Conservation (phyloP, 192 early-diverging fungal genomes). For the Coemansia sp. region DNA sequence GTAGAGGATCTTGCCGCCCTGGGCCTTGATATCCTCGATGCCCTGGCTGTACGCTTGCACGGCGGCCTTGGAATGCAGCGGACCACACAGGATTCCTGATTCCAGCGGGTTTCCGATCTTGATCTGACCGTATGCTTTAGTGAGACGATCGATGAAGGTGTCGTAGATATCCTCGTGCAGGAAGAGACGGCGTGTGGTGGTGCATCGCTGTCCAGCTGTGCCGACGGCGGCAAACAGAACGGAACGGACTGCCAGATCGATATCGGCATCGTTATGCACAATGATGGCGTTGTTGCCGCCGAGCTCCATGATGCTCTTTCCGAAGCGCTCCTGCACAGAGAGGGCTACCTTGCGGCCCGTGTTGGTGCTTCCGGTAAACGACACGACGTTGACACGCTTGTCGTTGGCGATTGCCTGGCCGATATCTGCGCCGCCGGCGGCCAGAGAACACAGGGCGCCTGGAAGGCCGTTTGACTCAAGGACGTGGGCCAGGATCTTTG, state of each 20-base stretch:
- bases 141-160: conserved; percentile 71
- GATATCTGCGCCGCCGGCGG: conserved; percentile 81
- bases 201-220: conserved; percentile 94
- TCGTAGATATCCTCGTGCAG: conserved; percentile 88
- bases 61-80: conserved; percentile 84
- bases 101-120: conserved; percentile 86
- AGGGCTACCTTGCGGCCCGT: conserved; percentile 75
- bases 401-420: conserved; percentile 74
- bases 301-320: conserved; percentile 83
- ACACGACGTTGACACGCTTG: conserved; percentile 73
- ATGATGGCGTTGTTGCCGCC: conserved; percentile 97
- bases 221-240: conserved; percentile 94
- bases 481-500: conserved; percentile 80
- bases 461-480: conserved; percentile 79
- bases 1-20: conserved; percentile 82
- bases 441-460: conserved; percentile 79
- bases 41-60: conserved; percentile 74
- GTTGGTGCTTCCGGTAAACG: conserved; percentile 89
- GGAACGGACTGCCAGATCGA: conserved; percentile 83
- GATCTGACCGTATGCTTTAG: conserved; percentile 85
- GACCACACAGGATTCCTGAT: conserved; percentile 82
- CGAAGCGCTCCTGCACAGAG: conserved; percentile 83
- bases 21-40: conserved; percentile 73
- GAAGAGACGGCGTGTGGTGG: conserved; percentile 87
- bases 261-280: conserved; percentile 87